Base-by-base conservation (phyloP, 768 basidiomycete genomes). In the Boletus pseudopeckii region DNA sequence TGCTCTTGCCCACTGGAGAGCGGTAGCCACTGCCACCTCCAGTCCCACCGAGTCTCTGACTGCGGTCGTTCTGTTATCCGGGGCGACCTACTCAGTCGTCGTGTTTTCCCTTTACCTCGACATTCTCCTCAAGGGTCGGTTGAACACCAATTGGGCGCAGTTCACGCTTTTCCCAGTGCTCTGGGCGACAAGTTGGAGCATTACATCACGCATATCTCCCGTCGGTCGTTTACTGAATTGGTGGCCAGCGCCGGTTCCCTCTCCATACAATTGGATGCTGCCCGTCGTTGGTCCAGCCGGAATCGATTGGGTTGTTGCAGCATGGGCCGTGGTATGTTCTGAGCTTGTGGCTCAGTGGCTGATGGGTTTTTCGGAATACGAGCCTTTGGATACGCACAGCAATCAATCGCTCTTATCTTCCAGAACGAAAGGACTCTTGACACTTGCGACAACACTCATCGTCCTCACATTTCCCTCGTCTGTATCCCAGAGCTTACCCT, bases 291-390 rank as follows among this genome's bases (percentile, higher is more conserved):
- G 91, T 5, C 76, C 84, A 32, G 68, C 75, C 32, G 81, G 79
- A 8, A 77, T 82, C 53, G 88, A 92, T 65, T 92, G 88, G 86
- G 66, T 86, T 26, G 76, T 80, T 7, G 90, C 80, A n/a, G 83
- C 81, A 8, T 92, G 86, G 85, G 87, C 88, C 5, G 81, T 83
- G 10, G 76, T 90, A 10, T 59, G 80, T 26, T 80, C 86, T 8
- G 79, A 85, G 57, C 60, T 72, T 2, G 63, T 79, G 8, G 81
- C 79, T 28, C 67, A 62, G 24, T 87, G 82, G 84, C 77, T 81
- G 42, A 84, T 90, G 67, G 80, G 77, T 5, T 57, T 58, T 4
- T 52, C 55, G 33, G 55, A 59, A 32, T 47, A 58, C 39, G 68
- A 67, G 14, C 18, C 36, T 0, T 36, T 54, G 53, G 63, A 55